These are phyloP conservation scores for Kuraishia capsulata DNA, from an alignment of 805 yeast species.

Conservation along the genomic window DNA sequence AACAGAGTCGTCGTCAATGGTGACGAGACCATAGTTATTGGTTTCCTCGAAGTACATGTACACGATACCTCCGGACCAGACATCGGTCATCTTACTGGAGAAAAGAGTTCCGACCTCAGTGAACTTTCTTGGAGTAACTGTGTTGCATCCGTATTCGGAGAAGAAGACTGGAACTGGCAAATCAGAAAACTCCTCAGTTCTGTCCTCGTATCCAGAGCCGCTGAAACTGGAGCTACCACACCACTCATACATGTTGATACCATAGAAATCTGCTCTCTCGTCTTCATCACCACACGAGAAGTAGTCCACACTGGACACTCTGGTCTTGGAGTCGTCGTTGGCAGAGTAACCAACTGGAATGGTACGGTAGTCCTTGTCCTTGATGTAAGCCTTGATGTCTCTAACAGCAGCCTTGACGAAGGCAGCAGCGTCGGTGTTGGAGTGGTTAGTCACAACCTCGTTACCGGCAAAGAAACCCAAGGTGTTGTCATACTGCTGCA, in stretches of 20 bases:
- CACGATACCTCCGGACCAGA: constrained; percentile 88
- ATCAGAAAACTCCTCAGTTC: constrained; percentile 57
- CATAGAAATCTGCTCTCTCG: constrained; percentile 70
- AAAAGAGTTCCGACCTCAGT: constrained; percentile 61
- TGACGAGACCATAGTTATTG: constrained; percentile 68
- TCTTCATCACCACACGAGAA: constrained; percentile 66
- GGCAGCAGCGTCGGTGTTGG: constrained; percentile 69
- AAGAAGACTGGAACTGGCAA: constrained; percentile 67
- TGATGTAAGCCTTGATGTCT: constrained; percentile 64
- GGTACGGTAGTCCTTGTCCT: constrained; percentile 46
- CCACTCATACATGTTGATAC: constrained; percentile 88
- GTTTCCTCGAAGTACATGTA: constrained; percentile 77
- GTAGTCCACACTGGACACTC: constrained; percentile 63
- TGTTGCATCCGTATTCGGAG: constrained; percentile 80
- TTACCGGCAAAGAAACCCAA: constrained; percentile 84
- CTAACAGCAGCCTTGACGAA: constrained; percentile 79
- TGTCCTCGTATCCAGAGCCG: constrained; percentile 54
- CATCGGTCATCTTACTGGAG: constrained; percentile 63
- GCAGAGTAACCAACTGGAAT: constrained; percentile 83
- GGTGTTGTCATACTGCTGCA: constrained; percentile 62
- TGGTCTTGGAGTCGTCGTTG: constrained; percentile 61
- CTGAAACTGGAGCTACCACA: constrained; percentile 58
- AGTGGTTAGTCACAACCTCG: constrained; percentile 62
- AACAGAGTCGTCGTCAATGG: constrained; percentile 37
- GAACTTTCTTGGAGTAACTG: constrained; percentile 60